These are phyloP conservation scores for Euphrasia confusa DNA, from an alignment of 257 asterid species.

Conservation along the genomic window DNA sequence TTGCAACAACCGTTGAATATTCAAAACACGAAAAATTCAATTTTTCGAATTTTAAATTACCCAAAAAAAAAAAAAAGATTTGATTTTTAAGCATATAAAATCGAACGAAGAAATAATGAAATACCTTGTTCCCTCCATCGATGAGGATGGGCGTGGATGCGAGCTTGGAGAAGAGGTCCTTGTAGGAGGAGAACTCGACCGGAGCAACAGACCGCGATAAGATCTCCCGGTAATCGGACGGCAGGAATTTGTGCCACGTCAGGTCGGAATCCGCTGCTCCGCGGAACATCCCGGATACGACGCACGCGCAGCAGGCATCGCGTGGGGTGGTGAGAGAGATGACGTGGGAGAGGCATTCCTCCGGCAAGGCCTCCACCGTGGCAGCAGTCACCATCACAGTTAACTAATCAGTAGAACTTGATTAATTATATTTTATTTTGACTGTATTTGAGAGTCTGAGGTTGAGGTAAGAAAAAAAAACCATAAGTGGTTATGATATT, in stretches of 20 bases:
- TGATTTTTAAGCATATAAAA: too few relatives aligned
- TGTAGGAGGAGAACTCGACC: constrained; percentile 37
- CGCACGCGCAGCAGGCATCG: constrained; percentile 42
- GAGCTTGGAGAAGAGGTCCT: constrained; percentile 55
- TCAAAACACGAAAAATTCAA: too few relatives aligned
- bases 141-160: constrained; percentile 48
- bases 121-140: constrained; percentile 61
- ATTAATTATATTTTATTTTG: background rate
- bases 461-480: background rate
- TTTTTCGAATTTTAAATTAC: too few relatives aligned
- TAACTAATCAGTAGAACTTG: background rate
- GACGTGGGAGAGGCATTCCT: constrained; percentile 44
- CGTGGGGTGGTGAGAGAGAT: constrained; percentile 45
- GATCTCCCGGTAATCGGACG: constrained; percentile 44
- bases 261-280: constrained; percentile 44
- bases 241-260: constrained; percentile 56
- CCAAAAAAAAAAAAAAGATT: too few relatives aligned
- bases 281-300: constrained; percentile 31
- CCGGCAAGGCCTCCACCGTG: constrained; percentile 36
- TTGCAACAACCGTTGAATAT: too few relatives aligned
- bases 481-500: background rate
- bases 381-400: background rate
- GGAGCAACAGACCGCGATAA: constrained; percentile 32
- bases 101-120: too few relatives aligned
- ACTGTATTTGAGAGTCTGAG: background rate